Conservation (phyloP, 2,329 filamentous ascomycete species). For the Penicillium sp. region DNA sequence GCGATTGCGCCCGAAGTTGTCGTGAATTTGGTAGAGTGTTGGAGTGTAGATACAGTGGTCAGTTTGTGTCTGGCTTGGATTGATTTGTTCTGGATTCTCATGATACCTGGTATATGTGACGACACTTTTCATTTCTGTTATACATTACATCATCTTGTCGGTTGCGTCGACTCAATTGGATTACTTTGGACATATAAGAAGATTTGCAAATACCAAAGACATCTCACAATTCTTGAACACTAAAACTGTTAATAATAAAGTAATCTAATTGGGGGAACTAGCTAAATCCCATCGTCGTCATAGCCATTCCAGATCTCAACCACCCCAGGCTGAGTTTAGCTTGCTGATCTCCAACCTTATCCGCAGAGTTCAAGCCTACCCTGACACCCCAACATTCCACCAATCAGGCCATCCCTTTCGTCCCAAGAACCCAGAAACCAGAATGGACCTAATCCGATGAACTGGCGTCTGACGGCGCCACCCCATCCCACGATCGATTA, state of each 20-base stretch:
- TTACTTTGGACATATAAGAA: neutral
- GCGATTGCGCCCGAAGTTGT: conserved; percentile 17
- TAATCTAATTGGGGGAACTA: neutral
- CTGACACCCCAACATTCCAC: neutral
- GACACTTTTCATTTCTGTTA: neutral
- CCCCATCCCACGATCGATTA: neutral
- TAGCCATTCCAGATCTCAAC: neutral
- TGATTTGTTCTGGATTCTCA: neutral
- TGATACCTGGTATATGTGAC: conserved; percentile 3
- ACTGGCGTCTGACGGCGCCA: neutral
- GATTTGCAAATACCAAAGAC: neutral
- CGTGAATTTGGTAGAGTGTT: neutral
- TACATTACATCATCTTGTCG: neutral
- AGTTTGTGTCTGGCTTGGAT: neutral
- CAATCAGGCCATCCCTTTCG: neutral
- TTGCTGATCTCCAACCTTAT: neutral
- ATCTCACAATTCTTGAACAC: neutral
- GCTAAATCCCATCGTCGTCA: neutral
- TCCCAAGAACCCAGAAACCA: neutral
- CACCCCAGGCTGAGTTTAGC: neutral
- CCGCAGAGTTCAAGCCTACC: neutral
- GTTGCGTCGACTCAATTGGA: neutral
- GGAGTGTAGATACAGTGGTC: no score
- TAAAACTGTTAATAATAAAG: no score
- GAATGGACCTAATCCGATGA: neutral